A percentile compares a stretch with the other conserved stretches of the same genome.
Evolutionary conservation across 306 rosid genomes (phyloP).

Genomic region (Pyrus communis): DNA sequence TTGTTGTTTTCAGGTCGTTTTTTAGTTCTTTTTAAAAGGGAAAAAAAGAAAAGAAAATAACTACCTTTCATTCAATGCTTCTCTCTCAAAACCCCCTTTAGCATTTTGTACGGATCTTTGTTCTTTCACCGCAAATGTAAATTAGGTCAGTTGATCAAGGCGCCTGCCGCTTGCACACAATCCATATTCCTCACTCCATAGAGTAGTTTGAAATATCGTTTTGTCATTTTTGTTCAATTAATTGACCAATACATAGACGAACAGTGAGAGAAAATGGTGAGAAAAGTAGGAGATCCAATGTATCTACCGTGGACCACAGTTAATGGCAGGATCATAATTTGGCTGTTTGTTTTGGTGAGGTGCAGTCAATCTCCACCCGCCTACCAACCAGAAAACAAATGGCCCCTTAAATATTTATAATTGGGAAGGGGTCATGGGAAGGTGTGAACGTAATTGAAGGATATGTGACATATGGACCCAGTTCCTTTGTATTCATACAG

Average conservation of each 20-base stretch:
- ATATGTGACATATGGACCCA: background rate
- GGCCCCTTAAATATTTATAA: background rate
- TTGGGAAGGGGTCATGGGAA: background rate
- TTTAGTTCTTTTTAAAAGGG: background rate
- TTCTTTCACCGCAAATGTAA: no score
- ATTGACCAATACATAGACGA: no score
- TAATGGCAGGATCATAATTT: background rate
- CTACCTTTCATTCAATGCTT: background rate
- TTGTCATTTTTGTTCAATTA: no score
- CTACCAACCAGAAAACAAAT: background rate
- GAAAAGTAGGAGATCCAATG: background rate
- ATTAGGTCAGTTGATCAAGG: no score
- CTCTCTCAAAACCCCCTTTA: background rate
- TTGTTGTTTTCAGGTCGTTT: slow-evolving; percentile 34
- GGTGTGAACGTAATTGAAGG: background rate
- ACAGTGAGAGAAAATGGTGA: background rate
- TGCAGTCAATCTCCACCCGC: background rate
- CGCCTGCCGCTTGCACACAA: rapidly evolving
- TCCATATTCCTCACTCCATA: no score
- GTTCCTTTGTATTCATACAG: background rate
- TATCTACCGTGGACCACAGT: background rate
- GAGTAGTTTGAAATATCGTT: no score
- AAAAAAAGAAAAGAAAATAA: slow-evolving; percentile 7
- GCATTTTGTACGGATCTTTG: background rate
- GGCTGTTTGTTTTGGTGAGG: background rate